Conservation (phyloP, 768 basidiomycete genomes). For the Termitomyces eurrhizus region DNA sequence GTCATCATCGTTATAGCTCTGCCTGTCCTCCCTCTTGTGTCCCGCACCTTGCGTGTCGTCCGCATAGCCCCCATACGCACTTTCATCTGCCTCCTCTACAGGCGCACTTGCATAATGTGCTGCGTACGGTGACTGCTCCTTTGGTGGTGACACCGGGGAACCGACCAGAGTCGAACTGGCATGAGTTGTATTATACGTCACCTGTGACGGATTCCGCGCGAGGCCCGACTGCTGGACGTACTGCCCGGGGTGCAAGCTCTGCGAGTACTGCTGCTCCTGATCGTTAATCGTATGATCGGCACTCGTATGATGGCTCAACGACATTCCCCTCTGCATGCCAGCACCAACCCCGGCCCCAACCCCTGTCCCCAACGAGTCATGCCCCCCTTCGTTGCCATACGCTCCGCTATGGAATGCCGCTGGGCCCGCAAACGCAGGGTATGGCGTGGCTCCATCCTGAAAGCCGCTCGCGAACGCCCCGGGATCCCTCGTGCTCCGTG, state of each 20-base stretch:
- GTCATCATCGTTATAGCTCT: not conserved
- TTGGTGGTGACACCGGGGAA: not conserved
- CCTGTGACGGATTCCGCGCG: not conserved
- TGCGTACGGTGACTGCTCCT: not conserved
- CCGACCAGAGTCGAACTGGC: not conserved
- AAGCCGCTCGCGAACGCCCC: constrained; percentile 29
- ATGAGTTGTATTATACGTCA: not conserved
- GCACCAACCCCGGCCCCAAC: not conserved
- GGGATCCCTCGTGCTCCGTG: constrained; percentile 28
- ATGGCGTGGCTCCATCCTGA: constrained; percentile 34
- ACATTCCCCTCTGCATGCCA: constrained; percentile 16
- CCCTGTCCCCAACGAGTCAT: not conserved
- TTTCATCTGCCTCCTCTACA: constrained; percentile 17
- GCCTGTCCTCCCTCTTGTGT: not conserved
- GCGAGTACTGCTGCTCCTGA: not conserved
- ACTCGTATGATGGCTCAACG: constrained; percentile 8
- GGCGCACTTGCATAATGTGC: not conserved
- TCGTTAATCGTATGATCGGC: not conserved
- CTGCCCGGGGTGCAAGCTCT: not conserved
- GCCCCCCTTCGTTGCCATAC: constrained; percentile 12
- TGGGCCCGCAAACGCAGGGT: constrained; percentile 35
- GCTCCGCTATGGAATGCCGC: constrained; percentile 8
- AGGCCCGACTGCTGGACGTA: not conserved
- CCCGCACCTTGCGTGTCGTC: not conserved
- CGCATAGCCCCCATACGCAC: constrained; percentile 32